Evolutionary conservation across 306 rosid species (phyloP).

Genomic region (Begonia masoniana): DNA sequence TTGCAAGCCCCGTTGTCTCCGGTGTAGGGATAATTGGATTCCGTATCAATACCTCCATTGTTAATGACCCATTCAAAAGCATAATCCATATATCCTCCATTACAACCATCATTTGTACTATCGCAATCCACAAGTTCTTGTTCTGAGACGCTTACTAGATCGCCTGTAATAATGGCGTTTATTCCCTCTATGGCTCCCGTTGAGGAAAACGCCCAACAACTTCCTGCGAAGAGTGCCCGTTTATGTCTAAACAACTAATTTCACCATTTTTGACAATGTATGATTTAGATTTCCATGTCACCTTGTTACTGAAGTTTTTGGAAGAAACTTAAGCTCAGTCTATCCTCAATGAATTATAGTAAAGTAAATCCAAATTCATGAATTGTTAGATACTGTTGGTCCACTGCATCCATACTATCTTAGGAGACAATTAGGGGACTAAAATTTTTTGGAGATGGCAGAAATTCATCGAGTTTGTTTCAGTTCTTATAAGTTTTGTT

Average conservation of each 20-base stretch:
- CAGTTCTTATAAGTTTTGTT: no score
- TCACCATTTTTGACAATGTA: no score
- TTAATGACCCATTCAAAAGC: conserved; percentile 68
- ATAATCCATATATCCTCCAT: conserved; percentile 65
- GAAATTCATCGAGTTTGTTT: no score
- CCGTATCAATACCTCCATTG: conserved; percentile 71
- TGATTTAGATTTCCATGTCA: no score
- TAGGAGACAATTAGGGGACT: no score
- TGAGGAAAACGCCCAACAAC: conserved; percentile 82
- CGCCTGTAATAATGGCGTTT: conserved; percentile 50
- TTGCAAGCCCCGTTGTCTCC: conserved; percentile 41
- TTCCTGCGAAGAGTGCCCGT: conserved; percentile 23
- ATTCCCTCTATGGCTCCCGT: conserved; percentile 72
- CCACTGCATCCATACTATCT: no score
- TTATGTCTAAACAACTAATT: neutral
- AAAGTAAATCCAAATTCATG: no score
- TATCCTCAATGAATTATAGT: no score
- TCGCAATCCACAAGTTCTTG: conserved; percentile 79
- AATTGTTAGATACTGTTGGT: no score
- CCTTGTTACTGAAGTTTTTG: no score
- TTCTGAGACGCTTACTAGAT: conserved; percentile 58
- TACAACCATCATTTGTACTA: conserved; percentile 48
- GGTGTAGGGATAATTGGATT: conserved; percentile 48
- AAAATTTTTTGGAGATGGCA: no score
- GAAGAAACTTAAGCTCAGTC: no score